Evolutionary conservation across 1,139 yeast genomes (phyloP), one percentile per base, ranked within the genome.

Genomic region (Spathaspora sp.): DNA sequence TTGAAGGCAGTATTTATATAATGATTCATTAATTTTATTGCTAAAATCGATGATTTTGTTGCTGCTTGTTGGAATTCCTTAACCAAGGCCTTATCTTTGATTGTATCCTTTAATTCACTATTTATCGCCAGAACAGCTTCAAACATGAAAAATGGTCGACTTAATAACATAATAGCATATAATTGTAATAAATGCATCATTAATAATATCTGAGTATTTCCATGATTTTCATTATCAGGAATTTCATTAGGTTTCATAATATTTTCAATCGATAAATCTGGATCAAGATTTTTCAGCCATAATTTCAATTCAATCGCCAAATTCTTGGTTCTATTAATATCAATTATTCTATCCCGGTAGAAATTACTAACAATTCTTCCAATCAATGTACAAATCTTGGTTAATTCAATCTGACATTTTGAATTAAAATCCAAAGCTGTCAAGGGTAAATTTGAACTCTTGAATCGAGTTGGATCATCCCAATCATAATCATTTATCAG

Each of bases 91-190:
- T 41, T 42, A 39, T 52, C 51, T 18, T 45, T 41, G 7, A 51
- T 26, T 9, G 44, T 31, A 7, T 47, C 34, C 17, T 44, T 25
- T 25, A 45, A 38, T 11, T 43, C 45, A 2, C 48, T 33, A 33
- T 50, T 51, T 7, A 52, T 38, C 1, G 42, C 41, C 13, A 47
- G 25, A 3, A 53, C 53, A 2, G 57, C 55, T n/a, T 47, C 53
- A 43, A 42, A 70, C 56, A 74, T 67, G 56, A 74, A 72, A 49
- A 76, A 74, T 9, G 82, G 81, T 18, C 80, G 63, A 29, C 78
- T 63, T 17, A 77, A 58, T 24, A 76, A 56, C 51, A 75, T 64
- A 18, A 75, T 67, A 1, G 75, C 72, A 55, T 67, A 65, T 31
- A 76, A 57, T 47, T 74, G 72, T 8, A 67, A 60, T 20, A 74